Evolutionary conservation across 305 asterid genomes (phyloP).

Genomic region (Rubia peregrina): DNA sequence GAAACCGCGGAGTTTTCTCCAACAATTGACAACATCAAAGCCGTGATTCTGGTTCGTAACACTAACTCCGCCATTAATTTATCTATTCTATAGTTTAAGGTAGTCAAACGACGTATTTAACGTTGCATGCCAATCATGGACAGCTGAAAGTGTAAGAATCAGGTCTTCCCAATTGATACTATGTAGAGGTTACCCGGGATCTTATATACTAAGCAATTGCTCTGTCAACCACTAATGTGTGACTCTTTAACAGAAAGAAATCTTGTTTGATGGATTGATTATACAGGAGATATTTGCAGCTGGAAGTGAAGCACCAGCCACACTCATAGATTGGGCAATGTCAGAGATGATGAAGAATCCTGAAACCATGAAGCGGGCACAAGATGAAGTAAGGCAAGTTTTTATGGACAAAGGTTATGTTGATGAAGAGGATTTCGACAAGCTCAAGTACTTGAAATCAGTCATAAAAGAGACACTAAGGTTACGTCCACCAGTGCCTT

Average conservation of each 20-base stretch:
- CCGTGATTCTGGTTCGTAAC: conserved; percentile 17
- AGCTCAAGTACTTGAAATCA: conserved; percentile 7
- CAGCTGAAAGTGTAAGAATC: no score
- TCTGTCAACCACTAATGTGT: no score
- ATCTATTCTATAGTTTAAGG: no score
- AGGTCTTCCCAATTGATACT: no score
- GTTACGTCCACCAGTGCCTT: conserved; percentile 2
- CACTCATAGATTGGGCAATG: background rate
- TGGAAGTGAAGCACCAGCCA: background rate
- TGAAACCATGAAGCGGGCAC: background rate
- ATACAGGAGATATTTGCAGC: background rate
- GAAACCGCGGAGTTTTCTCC: conserved; percentile 15
- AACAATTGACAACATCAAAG: conserved; percentile 24
- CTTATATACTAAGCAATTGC: no score
- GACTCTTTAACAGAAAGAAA: no score
- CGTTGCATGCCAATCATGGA: no score
- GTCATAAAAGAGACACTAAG: conserved; percentile 5
- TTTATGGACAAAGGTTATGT: background rate
- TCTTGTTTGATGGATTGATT: background rate
- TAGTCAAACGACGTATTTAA: no score
- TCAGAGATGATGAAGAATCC: background rate
- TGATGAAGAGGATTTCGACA: background rate
- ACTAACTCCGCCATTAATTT: no score
- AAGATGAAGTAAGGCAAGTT: background rate
- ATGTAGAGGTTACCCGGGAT: no score